Conservation (phyloP, 495 filamentous ascomycete genomes). For the Coniosporium apollinis region DNA sequence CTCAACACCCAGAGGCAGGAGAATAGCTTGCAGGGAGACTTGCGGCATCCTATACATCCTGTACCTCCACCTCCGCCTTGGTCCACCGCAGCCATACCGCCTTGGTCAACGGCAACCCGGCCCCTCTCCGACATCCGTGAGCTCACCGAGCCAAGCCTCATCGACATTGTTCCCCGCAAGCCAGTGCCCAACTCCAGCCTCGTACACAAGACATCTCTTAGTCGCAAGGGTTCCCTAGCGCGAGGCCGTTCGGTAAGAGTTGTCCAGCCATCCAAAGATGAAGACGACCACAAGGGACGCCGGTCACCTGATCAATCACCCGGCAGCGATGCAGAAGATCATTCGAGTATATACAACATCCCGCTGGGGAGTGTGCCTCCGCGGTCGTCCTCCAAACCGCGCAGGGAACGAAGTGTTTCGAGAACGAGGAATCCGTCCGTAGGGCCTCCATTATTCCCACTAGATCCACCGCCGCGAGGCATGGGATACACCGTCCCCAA, state of each 20-base stretch:
- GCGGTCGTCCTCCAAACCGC: conserved; percentile 19
- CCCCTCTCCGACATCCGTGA: conserved; percentile 29
- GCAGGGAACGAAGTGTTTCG: conserved; percentile 5
- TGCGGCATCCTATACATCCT: too few relatives aligned
- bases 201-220: neutral
- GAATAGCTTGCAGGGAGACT: too few relatives aligned
- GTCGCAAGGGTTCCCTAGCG: conserved; percentile 3
- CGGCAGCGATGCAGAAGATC: conserved; percentile 15
- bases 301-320: conserved; percentile 15
- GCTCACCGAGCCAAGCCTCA: conserved; percentile 26
- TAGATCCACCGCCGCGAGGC: conserved; percentile 7
- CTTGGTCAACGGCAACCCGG: conserved; percentile 17
- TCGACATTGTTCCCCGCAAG: conserved; percentile 12
- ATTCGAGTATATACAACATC: conserved; percentile 21
- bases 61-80: neutral
- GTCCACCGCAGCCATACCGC: conserved; percentile 1
- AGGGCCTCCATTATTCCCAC: conserved; percentile 4
- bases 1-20: too few relatives aligned
- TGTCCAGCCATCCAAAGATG: neutral
- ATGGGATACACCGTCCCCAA: conserved; percentile 16
- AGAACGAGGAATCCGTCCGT: conserved; percentile 2
- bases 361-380: conserved; percentile 21
- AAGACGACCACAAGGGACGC: conserved; percentile 1
- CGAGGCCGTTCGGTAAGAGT: neutral
- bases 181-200: neutral